Base-by-base conservation (phyloP, 495 filamentous ascomycete genomes). In the Rhypophila decipiens region DNA sequence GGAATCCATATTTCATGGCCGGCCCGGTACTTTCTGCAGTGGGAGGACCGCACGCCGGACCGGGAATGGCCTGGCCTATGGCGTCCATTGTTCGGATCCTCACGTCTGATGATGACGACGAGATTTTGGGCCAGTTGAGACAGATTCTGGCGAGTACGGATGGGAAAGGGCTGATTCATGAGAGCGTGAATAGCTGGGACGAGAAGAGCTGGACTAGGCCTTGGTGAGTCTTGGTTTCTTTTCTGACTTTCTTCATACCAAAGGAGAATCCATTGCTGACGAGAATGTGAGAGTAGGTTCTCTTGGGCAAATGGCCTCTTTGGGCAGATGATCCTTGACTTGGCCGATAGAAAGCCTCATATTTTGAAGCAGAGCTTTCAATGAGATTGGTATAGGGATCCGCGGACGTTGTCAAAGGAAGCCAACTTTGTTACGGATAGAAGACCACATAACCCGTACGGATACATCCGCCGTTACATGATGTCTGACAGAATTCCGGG, bases 301-400 rank as follows among this genome's bases (percentile, higher is more conserved):
- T 79, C 78, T 1, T 84, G 82, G 82, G 80, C 79, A 8, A 85
- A 86, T 55, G 81, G 82, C 13, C 64, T 86, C 42, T 85, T 85
- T 59, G 82, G 81, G 12, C 75, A 83, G 58, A 75, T 79, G 70
- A 73, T 86, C 31, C 57, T 85, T 42, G 76, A 83, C 55, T 52
- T 86, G 37, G 56, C 69, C 23, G 43, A 53, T 9, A 68, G 69
- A 42, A 74, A 68, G 47, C 66, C 66, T 15, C 36, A 63, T 4
- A 51, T 74, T 19, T 40, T 74, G 19, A 45, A 56, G 44, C 39
- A 60, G 52, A 69, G 60, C 21, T 74, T 65, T 46, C 70, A 74
- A 42, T 63, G 40, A n/a, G n/a, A n/a, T n/a, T n/a, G n/a, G n/a
- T n/a, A n/a, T n/a, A n/a, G n/a, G n/a, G n/a, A n/a, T n/a, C n/a